These are phyloP conservation scores for Pleurotus pulmonarius DNA, from an alignment of 768 basidiomycete species.

Conservation along the genomic window DNA sequence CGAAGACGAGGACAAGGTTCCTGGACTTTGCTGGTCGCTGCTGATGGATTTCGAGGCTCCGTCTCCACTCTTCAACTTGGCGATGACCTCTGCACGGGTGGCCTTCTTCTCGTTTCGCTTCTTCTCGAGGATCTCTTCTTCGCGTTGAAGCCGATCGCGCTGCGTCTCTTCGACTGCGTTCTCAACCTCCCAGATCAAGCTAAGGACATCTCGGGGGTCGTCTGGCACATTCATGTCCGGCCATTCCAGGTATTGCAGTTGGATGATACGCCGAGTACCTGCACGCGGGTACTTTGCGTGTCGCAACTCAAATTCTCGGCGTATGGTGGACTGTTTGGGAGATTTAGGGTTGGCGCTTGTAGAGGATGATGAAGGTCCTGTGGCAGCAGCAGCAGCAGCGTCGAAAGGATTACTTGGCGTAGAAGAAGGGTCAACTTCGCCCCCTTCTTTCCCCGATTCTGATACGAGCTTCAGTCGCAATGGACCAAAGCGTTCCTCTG, in stretches of 20 bases:
- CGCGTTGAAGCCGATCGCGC: constrained; percentile 11
- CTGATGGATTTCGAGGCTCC: constrained; percentile 5
- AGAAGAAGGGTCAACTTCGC: constrained; percentile 9
- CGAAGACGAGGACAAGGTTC: constrained; percentile 15
- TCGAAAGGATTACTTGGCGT: background rate
- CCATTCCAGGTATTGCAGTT: constrained; percentile 94
- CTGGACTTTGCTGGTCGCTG: constrained; percentile 5
- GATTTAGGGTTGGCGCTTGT: background rate
- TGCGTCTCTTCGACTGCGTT: constrained; percentile 33
- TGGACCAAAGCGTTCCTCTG: constrained; percentile 63
- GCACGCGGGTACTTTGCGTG: constrained; percentile 58
- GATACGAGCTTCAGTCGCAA: constrained; percentile 49
- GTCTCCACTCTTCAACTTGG: background rate
- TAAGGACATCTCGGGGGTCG: constrained; percentile 70
- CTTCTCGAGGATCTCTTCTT: background rate
- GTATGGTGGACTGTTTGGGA: constrained; percentile 31
- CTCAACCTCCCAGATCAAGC: constrained; percentile 71
- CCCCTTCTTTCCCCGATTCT: constrained; percentile 15
- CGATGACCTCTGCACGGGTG: background rate
- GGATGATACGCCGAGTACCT: constrained; percentile 66
- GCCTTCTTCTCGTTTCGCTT: background rate
- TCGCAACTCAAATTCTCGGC: constrained; percentile 65
- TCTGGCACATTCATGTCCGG: constrained; percentile 95
- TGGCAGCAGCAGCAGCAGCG: background rate
- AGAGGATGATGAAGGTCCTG: background rate